Evolutionary conservation across 345 rosid species (phyloP).

Genomic region (Psidium guajava): DNA sequence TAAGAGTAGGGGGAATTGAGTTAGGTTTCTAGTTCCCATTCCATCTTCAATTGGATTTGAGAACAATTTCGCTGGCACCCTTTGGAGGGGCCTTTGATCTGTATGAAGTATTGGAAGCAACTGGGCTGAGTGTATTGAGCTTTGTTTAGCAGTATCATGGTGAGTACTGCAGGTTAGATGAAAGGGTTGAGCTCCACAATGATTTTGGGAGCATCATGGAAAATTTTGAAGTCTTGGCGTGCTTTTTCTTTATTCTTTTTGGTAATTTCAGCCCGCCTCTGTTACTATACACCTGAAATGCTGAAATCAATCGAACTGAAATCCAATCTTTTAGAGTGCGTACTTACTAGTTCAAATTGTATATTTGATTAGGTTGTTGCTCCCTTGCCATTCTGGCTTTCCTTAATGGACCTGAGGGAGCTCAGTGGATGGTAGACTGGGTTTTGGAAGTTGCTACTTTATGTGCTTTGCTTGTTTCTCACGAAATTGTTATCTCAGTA

Average conservation of each 20-base stretch:
- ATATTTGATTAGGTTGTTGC: not conserved
- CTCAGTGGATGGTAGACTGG: not conserved
- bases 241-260: not conserved
- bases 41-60: not conserved
- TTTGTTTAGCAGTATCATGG: not conserved
- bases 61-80: fast-evolving
- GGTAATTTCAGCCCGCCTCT: not conserved
- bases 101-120: not conserved
- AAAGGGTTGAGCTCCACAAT: not conserved
- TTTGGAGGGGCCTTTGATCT: not conserved
- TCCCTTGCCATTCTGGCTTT: not conserved
- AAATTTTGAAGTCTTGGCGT: fast-evolving
- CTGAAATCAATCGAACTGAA: not conserved
- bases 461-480: not conserved
- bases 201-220: not conserved
- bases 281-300: not conserved
- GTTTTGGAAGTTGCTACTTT: not conserved
- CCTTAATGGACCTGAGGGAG: not conserved
- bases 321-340: not conserved
- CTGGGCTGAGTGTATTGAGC: not conserved
- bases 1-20: not conserved
- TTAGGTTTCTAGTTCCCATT: not conserved
- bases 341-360: not conserved
- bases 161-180: not conserved
- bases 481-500: fast-evolving